Conservation (phyloP, 2,329 filamentous ascomycete genomes). For the Ceratocystis diversiconidia region DNA sequence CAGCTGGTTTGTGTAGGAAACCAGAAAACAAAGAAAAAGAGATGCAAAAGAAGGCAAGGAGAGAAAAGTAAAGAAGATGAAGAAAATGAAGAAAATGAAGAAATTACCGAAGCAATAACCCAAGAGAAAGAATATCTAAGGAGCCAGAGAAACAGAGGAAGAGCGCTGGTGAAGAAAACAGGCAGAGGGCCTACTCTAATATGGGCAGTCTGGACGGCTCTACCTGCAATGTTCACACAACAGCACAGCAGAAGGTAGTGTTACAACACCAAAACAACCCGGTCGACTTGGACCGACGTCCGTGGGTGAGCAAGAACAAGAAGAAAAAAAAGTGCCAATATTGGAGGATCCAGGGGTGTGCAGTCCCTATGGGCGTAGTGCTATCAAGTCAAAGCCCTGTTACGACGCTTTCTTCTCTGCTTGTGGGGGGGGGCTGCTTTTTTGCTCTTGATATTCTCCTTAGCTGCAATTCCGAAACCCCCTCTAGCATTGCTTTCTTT, state of each 20-base stretch:
- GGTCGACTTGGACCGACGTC: too few relatives aligned
- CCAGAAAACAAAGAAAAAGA: background rate
- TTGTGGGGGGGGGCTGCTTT: background rate
- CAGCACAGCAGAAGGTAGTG: background rate
- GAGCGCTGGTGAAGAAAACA: background rate
- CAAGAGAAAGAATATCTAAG: slow-evolving; percentile 14
- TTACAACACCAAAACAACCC: too few relatives aligned
- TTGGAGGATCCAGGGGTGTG: background rate
- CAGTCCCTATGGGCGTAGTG: background rate
- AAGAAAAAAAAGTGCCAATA: background rate
- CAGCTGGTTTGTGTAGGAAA: slow-evolving; percentile 1
- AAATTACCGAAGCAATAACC: slow-evolving; percentile 5
- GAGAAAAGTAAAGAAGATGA: slow-evolving; percentile 5
- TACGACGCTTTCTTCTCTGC: background rate
- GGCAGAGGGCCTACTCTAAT: slow-evolving; percentile 13
- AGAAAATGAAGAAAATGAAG: background rate
- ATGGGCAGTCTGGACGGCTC: background rate
- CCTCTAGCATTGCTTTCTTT: background rate
- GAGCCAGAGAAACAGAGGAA: slow-evolving; percentile 2
- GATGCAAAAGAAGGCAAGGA: background rate
- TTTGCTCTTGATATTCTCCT: background rate
- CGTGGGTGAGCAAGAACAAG: too few relatives aligned
- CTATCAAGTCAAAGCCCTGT: background rate
- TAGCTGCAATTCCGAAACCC: background rate
- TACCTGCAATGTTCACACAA: background rate